A percentile compares a stretch with the other conserved stretches of the same genome.
These are phyloP conservation scores for Schoenoplectus triqueter DNA, from an alignment of 202 grass and related monocot species.

Conservation along the genomic window DNA sequence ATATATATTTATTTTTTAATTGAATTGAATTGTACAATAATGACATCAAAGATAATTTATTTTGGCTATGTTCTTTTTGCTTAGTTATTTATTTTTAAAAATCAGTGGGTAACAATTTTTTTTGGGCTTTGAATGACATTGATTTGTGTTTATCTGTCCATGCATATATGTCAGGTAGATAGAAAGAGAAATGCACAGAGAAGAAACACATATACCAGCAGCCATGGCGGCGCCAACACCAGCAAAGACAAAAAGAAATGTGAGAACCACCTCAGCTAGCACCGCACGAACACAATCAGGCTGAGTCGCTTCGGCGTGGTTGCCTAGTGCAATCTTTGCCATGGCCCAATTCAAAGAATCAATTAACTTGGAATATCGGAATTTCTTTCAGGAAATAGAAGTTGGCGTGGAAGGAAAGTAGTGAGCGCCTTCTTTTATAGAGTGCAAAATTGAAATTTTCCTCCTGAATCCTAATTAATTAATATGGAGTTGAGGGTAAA, in stretches of 20 bases:
- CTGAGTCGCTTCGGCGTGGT: slow-evolving; percentile 55
- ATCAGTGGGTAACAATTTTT: not conserved
- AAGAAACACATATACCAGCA: slow-evolving; percentile 41
- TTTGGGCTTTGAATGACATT: not conserved
- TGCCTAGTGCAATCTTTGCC: slow-evolving; percentile 69
- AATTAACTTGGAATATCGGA: not conserved
- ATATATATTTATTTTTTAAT: not conserved
- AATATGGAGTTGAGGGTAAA: not conserved
- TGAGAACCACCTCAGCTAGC: slow-evolving; percentile 72
- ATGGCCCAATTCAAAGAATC: slow-evolving; percentile 31
- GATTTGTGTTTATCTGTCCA: not conserved
- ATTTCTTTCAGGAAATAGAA: not conserved
- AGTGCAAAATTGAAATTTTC: not conserved
- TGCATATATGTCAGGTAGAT: not conserved
- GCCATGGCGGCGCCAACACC: slow-evolving; percentile 76
- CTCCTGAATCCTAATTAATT: not conserved
- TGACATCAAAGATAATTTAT: not conserved
- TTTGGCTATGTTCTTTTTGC: not conserved
- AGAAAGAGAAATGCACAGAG: not conserved
- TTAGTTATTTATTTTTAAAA: not conserved
- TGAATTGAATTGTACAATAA: not conserved
- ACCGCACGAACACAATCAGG: slow-evolving; percentile 67
- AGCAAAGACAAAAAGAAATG: slow-evolving; percentile 92
- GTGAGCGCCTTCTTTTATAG: slow-evolving; percentile 14
- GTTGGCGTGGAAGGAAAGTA: not conserved